A percentile compares a stretch with the other conserved stretches of the same genome.
These are phyloP conservation scores for Boechera stricta DNA, from an alignment of 345 rosid genomes.

Conservation along the genomic window DNA sequence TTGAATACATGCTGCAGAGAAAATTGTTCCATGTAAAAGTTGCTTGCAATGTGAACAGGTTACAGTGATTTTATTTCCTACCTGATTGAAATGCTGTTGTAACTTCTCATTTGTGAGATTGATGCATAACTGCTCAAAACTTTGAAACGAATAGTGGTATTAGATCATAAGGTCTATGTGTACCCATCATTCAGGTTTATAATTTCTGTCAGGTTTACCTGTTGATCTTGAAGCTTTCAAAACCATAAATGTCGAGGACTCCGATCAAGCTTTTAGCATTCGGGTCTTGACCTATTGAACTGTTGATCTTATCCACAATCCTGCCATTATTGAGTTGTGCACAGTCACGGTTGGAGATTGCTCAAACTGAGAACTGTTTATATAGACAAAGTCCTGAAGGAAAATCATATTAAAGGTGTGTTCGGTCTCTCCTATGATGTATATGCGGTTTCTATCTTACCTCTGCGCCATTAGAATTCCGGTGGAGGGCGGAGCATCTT, in stretches of 20 bases:
- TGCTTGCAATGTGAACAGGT: conserved; percentile 22
- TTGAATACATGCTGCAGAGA: conserved; percentile 73
- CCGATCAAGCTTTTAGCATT: conserved; percentile 67
- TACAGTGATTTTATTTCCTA: conserved; percentile 32
- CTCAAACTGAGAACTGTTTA: conserved; percentile 15
- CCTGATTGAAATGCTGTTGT: conserved; percentile 86
- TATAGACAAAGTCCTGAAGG: conserved; percentile 10
- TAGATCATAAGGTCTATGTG: conserved; percentile 19
- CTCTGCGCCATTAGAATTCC: background rate
- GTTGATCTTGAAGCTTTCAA: conserved; percentile 76
- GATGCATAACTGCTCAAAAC: conserved; percentile 85
- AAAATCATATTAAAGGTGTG: conserved; percentile 8
- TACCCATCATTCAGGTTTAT: conserved; percentile 24
- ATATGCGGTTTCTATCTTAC: background rate
- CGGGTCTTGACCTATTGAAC: conserved; percentile 78
- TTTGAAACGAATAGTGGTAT: conserved; percentile 31
- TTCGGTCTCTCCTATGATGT: conserved; percentile 18
- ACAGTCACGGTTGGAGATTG: conserved; percentile 27
- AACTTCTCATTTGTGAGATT: conserved; percentile 81
- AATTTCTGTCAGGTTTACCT: conserved; percentile 48
- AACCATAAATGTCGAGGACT: conserved; percentile 83
- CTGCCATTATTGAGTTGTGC: conserved; percentile 47
- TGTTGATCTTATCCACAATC: conserved; percentile 78
- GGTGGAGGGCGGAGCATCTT: background rate
- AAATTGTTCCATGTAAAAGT: conserved; percentile 23